Evolutionary conservation across 371 early-diverging fungal genomes (phyloP), one percentile per base, ranked within the genome.

Genomic region (Actinomortierella ambigua): DNA sequence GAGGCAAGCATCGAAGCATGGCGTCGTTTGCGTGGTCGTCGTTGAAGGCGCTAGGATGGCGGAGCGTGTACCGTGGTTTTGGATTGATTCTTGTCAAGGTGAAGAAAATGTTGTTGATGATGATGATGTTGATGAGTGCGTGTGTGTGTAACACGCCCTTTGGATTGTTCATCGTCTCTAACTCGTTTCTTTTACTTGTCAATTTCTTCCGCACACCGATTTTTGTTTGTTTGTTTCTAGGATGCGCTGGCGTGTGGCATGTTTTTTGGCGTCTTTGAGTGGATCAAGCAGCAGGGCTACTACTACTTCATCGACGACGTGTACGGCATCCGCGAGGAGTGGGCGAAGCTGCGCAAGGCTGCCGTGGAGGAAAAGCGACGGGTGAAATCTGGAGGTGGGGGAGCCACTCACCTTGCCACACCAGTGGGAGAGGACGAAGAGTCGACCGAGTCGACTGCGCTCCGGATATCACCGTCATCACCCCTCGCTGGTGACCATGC

Each of bases 191-290:
- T 47, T 47, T 9, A 53, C 27, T 27, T 15, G 18, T 20, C 59
- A 18, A 24, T 62, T 20, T 22, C 39, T 22, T 26, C 22, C 55
- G 7, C 14, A 5, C 27, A 50, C 11, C 26, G 24, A 56, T 48
- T n/a, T 14, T 41, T 43, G 43, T 20, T 23, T n/a, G 20, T n/a
- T n/a, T n/a, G n/a, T n/a, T n/a, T 11, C 8, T 73, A 88, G 85
- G 92, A 92, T 66, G 85, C 88, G 0, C 58, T 87, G 14, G 87
- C 90, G 0, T 92, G 88, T 65, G 89, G 90, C 4, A 65, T 89
- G 9, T 92, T 92, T 60, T 92, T 92, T 80, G 90, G 89, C 1
- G 83, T 89, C 5, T 92, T 91, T 69, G 92, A 90, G 64, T 86
- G 83, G 82, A 82, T 87, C 14, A 91, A 91, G 49, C 85, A 87